phyloP scores from a whole-genome alignment of 2,329 filamentous ascomycete species.

The Diaporthe batatas region DNA sequence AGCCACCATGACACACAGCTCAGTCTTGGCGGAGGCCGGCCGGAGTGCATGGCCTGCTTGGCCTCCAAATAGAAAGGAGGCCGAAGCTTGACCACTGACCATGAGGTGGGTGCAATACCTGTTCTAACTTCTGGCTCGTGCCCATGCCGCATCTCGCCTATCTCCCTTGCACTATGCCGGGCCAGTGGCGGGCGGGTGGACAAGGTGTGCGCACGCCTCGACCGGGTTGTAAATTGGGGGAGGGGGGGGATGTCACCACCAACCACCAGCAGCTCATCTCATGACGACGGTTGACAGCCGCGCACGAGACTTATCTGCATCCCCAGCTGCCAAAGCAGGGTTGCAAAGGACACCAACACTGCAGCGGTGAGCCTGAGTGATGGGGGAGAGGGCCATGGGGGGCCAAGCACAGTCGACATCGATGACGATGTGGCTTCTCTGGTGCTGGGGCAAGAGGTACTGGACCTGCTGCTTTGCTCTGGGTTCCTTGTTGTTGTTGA shows the following conservation, averaged over 20 bases:
- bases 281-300: neutral
- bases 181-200: neutral
- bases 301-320: neutral
- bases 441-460: too few species aligned
- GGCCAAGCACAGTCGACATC: neutral
- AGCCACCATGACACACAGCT: constrained; percentile 25
- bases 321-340: neutral
- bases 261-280: too few species aligned
- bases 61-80: constrained; percentile 11
- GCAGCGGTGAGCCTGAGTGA: neutral
- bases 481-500: neutral
- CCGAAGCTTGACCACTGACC: neutral
- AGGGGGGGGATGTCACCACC: neutral
- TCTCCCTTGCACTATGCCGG: neutral
- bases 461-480: neutral
- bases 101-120: neutral
- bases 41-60: neutral
- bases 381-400: too few species aligned
- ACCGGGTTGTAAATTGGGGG: neutral
- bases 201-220: neutral
- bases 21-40: constrained; percentile 15
- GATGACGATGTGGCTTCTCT: neutral
- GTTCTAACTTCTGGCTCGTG: neutral
- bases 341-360: too few species aligned
- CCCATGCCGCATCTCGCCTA: constrained; percentile 14